Evolutionary conservation across 176 grass and related monocot species (phyloP), one percentile per base, ranked within the genome.

Genomic region (Paspalum vaginatum): DNA sequence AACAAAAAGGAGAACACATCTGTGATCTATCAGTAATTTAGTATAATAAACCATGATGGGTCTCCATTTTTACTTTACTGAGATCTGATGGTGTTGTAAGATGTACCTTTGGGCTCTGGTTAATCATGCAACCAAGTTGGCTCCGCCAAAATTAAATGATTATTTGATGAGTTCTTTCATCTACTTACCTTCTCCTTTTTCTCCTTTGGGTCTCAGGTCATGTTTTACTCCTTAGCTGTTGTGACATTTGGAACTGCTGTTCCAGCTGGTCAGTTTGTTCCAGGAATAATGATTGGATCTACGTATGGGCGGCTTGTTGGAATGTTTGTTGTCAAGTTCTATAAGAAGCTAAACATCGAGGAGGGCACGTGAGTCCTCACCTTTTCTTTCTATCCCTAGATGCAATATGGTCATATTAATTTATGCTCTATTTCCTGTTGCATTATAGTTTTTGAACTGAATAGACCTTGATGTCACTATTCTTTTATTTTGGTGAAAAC

Each of bases 221-320:
- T 98, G 96, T 98, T 98, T 91, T 98, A 98, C 76, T 89, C 86
- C 39, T 92, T 98, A 62, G 92, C 92, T 81, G 84, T 98, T 41
- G 84, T 98, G 79, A 98, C 96, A 84, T 98, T 98, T 88, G 96
- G 96, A 77, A 93, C 90, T 85, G 90, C 96, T 84, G 96, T 98
- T 85, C 96, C 96, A 70, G 96, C 96, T 88, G 96, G 96, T 63
- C 96, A 98, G 63, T 98, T 98, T 51, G 86, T 98, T 76, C 96
- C 96, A 84, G 96, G 96, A 87, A 98, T 98, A 89, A 98, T 98
- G 96, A 98, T 98, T 61, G 96, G 96, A 76, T 98, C 96, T 76
- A 98, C 96, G 2, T 98, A 98, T 86, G 96, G 96, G 0, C 88
- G 96, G n/a, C 96, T 98, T 84, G 96, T 98, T 82, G 96, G 96